Base-by-base conservation (phyloP, 2,329 filamentous ascomycete genomes). In the Volutella citrinella region DNA sequence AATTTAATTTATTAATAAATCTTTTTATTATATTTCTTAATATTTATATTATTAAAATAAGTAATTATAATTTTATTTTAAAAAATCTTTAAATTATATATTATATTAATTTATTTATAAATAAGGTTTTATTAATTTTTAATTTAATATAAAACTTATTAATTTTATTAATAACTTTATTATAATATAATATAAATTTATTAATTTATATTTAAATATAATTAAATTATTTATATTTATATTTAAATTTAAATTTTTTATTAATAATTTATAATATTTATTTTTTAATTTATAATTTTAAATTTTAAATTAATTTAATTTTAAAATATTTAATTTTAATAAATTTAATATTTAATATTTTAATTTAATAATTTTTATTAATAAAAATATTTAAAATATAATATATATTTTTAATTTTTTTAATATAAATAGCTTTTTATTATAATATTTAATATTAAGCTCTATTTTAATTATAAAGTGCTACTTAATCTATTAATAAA, bases 121-220 rank as follows among this genome's bases (percentile, higher is more conserved):
- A 22, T 27, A 30, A 32, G 35, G 19, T 19, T 26, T 19, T 11
- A 22, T 24, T 19, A 42, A 19, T 18, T 34, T 23, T 36, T 36
- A 16, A 29, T 12, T 22, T 22, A 22, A 19, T 19, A 20, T 30
- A 27, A n/a, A 3, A 25, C 16, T 19, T 13, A 22, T 26, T 36
- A 33, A n/a, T n/a, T n/a, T n/a, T 42, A 32, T 36, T 26, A 29
- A 36, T 25, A 16, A 32, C 28, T 39, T 33, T 21, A 27, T 39
- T 25, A 30, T 39, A 34, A 39, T 36, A 27, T 38, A 42, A 15
- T 25, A 38, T 19, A 32, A 38, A 27, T 38, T 37, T 19, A 40
- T 37, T 37, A 9, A 22, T 9, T 22, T 22, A 22, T 22, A n/a
- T n/a, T n/a, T n/a, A n/a, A n/a, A n/a, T n/a, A n/a, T n/a, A n/a